These are phyloP conservation scores for Sporothrix globosa DNA, from an alignment of 2,329 filamentous ascomycete species.

Conservation along the genomic window DNA sequence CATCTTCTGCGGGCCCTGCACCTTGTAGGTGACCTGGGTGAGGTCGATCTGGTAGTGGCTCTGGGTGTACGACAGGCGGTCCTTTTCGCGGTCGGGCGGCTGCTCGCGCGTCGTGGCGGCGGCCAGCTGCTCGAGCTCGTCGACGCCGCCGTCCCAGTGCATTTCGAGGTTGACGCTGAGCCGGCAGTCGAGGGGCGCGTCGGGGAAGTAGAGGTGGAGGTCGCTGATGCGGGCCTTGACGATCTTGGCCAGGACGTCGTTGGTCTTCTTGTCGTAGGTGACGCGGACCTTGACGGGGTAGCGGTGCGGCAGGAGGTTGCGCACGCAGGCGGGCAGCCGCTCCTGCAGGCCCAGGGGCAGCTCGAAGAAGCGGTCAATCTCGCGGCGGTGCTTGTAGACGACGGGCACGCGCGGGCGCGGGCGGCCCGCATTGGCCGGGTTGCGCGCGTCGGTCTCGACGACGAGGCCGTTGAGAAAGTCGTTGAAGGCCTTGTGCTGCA, in stretches of 20 bases:
- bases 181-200: slow-evolving; percentile 80
- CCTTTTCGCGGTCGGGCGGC: slow-evolving; percentile 73
- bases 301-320: slow-evolving; percentile 61
- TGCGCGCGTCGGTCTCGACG: slow-evolving; percentile 59
- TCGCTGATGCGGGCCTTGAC: slow-evolving; percentile 89
- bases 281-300: slow-evolving; percentile 69
- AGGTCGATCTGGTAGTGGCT: slow-evolving; percentile 87
- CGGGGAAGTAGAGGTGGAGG: slow-evolving; percentile 82
- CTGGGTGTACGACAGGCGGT: slow-evolving; percentile 88
- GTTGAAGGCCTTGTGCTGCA: slow-evolving; percentile 82
- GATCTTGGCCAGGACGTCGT: slow-evolving; percentile 74
- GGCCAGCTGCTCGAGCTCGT: slow-evolving; percentile 54
- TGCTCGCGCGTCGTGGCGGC: slow-evolving; percentile 46
- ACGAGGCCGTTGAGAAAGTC: slow-evolving; percentile 77
- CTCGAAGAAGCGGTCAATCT: slow-evolving; percentile 86
- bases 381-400: slow-evolving; percentile 78
- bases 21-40: slow-evolving; percentile 73
- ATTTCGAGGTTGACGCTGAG: slow-evolving; percentile 96
- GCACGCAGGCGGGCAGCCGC: slow-evolving; percentile 66
- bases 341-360: slow-evolving; percentile 63
- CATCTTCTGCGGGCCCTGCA: slow-evolving; percentile 44
- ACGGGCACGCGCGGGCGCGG: slow-evolving; percentile 62
- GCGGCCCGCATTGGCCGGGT: slow-evolving; percentile 50
- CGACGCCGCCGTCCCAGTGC: slow-evolving; percentile 72
- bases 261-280: slow-evolving; percentile 72